A percentile compares a stretch with the other conserved stretches of the same genome.
phyloP scores from a whole-genome alignment of 2,329 filamentous ascomycete genomes.

The Aureobasidium pullulans region DNA sequence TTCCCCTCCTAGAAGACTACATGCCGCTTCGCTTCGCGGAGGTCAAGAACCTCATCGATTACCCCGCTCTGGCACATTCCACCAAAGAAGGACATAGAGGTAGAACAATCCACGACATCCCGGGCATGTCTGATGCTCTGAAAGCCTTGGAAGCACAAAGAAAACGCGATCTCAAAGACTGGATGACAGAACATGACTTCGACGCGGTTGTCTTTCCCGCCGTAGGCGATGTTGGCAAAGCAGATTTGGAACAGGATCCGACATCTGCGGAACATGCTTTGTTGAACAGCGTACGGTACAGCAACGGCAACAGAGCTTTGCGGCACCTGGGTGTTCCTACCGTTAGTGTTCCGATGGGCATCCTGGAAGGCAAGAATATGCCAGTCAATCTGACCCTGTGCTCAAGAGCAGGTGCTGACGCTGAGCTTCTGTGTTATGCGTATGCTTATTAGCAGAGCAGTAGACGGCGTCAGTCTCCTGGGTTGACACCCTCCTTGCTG shows the following conservation, averaged over 20 bases:
- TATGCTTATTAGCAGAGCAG: no score
- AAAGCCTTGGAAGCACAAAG: slow-evolving; percentile 42
- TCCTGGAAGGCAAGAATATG: no score
- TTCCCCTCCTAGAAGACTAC: background rate
- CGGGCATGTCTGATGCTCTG: slow-evolving; percentile 37
- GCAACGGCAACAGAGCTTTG: slow-evolving; percentile 47
- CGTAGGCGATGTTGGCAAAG: slow-evolving; percentile 43
- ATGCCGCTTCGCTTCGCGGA: background rate
- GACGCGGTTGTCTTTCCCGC: slow-evolving; percentile 45
- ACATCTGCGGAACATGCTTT: slow-evolving; percentile 32
- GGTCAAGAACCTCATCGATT: background rate
- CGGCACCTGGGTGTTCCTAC: slow-evolving; percentile 50
- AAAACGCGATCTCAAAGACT: slow-evolving; percentile 44
- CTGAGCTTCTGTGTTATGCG: no score
- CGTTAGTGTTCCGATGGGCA: no score
- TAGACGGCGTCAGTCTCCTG: no score
- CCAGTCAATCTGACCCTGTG: no score
- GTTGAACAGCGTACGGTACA: slow-evolving; percentile 47
- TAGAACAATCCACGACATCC: slow-evolving; percentile 33
- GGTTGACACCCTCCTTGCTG: no score
- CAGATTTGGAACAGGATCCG: slow-evolving; percentile 39
- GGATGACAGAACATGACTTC: slow-evolving; percentile 37
- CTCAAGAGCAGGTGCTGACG: no score
- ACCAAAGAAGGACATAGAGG: background rate
- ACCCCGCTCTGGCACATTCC: background rate